phyloP scores from a whole-genome alignment of 2,329 filamentous ascomycete genomes.

The Fonsecaea multimorphosa region DNA sequence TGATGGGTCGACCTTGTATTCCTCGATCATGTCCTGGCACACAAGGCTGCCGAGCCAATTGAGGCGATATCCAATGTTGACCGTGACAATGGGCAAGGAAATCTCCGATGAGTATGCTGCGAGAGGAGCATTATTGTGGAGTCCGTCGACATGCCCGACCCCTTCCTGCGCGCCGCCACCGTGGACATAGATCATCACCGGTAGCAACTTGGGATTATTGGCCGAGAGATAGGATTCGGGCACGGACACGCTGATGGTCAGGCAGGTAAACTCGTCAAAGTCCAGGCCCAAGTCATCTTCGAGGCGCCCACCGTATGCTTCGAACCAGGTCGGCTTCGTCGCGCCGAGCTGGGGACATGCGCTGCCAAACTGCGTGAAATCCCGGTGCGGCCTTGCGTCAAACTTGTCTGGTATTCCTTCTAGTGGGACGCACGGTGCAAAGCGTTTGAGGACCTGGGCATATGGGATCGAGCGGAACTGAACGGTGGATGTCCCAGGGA shows the following conservation, averaged over 20 bases:
- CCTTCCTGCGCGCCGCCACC: constrained; percentile 32
- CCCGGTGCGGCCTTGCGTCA: constrained; percentile 20
- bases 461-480: constrained; percentile 29
- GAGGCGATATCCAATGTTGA: constrained; percentile 44
- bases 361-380: constrained; percentile 28
- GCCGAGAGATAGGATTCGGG: constrained; percentile 10
- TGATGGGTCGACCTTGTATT: constrained; percentile 18
- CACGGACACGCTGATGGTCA: constrained; percentile 29
- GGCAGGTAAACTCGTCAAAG: constrained; percentile 22
- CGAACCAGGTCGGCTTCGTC: constrained; percentile 15
- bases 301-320: constrained; percentile 21
- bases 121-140: constrained; percentile 24
- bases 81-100: constrained; percentile 39
- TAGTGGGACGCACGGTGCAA: constrained; percentile 19
- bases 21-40: constrained; percentile 32
- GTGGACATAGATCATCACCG: constrained; percentile 32
- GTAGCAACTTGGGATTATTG: constrained; percentile 6
- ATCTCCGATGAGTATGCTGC: constrained; percentile 22
- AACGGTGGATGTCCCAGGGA: constrained; percentile 7
- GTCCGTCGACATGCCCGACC: constrained; percentile 31
- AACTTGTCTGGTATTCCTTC: constrained; percentile 21
- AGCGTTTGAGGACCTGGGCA: constrained; percentile 23
- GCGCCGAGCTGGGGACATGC: constrained; percentile 27
- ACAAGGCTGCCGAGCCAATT: constrained; percentile 46
- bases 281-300: constrained; percentile 16